Evolutionary conservation across 345 rosid genomes (phyloP), one percentile per base, ranked within the genome.

Genomic region (Erysimum cheiranthoides): DNA sequence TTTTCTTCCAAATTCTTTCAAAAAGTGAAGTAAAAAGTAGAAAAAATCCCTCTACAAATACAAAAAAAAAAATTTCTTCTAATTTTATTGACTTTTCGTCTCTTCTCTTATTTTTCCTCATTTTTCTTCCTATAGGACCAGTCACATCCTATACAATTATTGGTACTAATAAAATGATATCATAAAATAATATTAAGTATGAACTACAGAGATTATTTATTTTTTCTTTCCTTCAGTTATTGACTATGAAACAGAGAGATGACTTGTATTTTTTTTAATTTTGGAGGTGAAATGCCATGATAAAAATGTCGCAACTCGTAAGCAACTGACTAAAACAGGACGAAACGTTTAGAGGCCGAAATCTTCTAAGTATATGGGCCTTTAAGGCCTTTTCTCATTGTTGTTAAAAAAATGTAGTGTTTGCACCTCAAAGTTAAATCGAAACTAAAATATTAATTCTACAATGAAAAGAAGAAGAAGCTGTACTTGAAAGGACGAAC

Each of bases 401-500:
- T 10, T 6, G 14, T 43, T 5, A 43, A 9, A 10, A 5, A 43
- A 43, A 43, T 16, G 13, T 27, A n/a, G n/a, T 11, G n/a, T 8
- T 5, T 27, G 16, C 7, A 53, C 4, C 35, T 27, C n/a, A 28
- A 28, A 27, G 36, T 35, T 58, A 49, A 10, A 58, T 46, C 43
- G 57, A n/a, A 42, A 57, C 61, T 8, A 50, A 36, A 21, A 11
- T 12, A 52, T 14, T 21, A 14, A n/a, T n/a, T n/a, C 6, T 46
- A 46, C 0, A 46, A 49, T n/a, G 11, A 30, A 31, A 5, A 4
- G 10, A 6, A n/a, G n/a, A 6, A 10, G 51, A 12, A 57, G 36
- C 27, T 45, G 60, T 74, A 66, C 66, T 66, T 28, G 21, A 36
- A 36, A 74, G 72, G 61, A 74, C 73, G 32, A 56, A 57, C 21